Evolutionary conservation across 441 rosid species (phyloP), one percentile per base, ranked within the genome.

Genomic region (Mallotus japonicus): DNA sequence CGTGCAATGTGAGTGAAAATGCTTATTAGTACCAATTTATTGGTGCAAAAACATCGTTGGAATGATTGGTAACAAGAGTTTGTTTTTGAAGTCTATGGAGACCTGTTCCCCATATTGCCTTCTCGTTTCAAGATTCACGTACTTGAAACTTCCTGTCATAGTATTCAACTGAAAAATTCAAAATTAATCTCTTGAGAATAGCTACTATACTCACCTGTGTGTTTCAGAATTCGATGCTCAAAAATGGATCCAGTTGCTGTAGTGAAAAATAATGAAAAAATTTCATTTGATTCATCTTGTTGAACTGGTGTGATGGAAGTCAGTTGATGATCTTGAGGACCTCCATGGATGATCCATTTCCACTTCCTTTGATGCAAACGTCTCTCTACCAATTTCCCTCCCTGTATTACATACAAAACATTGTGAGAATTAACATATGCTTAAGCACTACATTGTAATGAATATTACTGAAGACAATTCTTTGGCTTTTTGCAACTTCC

Each of bases 341-440:
- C 83, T 71, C 83, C 95, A 81, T 88, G 91, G 72, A 58, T 63
- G 32, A 83, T 83, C 95, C 95, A 90, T 79, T 84, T 90, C 92
- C 95, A 90, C 80, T 85, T 90, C 74, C 90, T 80, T 71, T 84
- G 86, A 68, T 83, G 75, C 10, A 83, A 67, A 49, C 89, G 77
- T 74, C 92, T 85, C 79, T 90, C 92, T 1, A 84, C 80, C 78
- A 90, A 74, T 53, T 77, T 72, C 49, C 92, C 92, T 24, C 77
- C 77, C 95, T 90, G 84, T 24, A 46, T 7, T n/a, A 50, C 37
- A 53, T 6, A 14, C 53, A 34, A 57, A 61, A 73, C 15, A 16
- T 71, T 58, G 32, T 71, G 32, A 78, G 70, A 55, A 9, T 58
- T 57, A 44, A 20, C 22, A 22, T 47, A 53, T 7, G 0, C 4